Conservation (phyloP, 345 rosid genomes). For the Populus davidiana region DNA sequence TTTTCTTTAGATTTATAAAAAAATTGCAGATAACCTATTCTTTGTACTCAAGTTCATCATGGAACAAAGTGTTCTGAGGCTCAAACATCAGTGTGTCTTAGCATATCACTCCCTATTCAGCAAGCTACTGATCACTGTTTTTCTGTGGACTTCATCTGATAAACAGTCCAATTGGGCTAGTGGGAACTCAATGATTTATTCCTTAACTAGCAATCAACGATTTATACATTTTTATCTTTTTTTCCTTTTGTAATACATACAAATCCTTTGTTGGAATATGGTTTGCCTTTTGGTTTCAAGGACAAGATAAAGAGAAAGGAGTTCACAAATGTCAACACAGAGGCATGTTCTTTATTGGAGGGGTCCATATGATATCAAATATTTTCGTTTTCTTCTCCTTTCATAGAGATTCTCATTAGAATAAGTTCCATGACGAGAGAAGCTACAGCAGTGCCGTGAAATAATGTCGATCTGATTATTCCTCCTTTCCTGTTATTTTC, state of each 20-base stretch:
- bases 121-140: conserved; percentile 3
- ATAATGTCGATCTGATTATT: conserved; percentile 17
- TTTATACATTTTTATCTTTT: conserved; percentile 11
- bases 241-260: conserved; percentile 14
- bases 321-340: conserved; percentile 37
- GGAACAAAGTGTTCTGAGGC: background rate
- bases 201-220: background rate
- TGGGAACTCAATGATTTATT: conserved; percentile 14
- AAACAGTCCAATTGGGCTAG: conserved; percentile 1
- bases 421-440: conserved; percentile 28
- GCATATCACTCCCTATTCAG: background rate
- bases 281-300: conserved; percentile 26
- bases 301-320: conserved; percentile 14
- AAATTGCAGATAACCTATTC: conserved; percentile 2
- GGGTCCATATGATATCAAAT: conserved; percentile 35
- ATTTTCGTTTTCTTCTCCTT: conserved; percentile 24
- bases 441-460: conserved; percentile 30
- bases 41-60: background rate
- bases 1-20: background rate
- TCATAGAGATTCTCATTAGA: conserved; percentile 22
- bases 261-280: conserved; percentile 8
- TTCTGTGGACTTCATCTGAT: conserved; percentile 2
- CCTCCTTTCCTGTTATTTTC: conserved; percentile 28
- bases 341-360: conserved; percentile 39
- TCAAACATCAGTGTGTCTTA: background rate